These are phyloP conservation scores for Curvularia sp. DNA, from an alignment of 2,329 filamentous ascomycete genomes.

Conservation along the genomic window DNA sequence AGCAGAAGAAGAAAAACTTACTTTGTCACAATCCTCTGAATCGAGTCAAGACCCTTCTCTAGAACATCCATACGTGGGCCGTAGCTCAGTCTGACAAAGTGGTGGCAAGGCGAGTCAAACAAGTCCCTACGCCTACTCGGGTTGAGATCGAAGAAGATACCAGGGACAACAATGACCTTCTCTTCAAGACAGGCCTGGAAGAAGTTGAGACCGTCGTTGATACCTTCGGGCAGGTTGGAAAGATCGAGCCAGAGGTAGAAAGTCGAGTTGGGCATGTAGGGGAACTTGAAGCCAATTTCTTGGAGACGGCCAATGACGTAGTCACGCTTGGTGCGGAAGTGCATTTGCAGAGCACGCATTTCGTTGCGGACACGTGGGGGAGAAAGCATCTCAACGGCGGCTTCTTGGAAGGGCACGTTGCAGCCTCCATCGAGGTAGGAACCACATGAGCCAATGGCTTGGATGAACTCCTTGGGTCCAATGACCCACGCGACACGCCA, in stretches of 20 bases:
- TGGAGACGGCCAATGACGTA: slow-evolving; percentile 81
- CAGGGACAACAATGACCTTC: slow-evolving; percentile 95
- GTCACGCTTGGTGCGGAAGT: slow-evolving; percentile 94
- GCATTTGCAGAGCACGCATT: slow-evolving; percentile 86
- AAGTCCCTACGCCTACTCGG: slow-evolving; percentile 86
- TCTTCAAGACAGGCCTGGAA: slow-evolving; percentile 92
- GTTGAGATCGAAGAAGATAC: slow-evolving; percentile 98
- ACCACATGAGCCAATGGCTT: slow-evolving; percentile 89
- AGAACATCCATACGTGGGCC: slow-evolving; percentile 52
- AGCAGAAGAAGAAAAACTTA: slow-evolving; percentile 39
- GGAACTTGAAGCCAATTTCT: slow-evolving; percentile 84
- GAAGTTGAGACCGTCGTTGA: slow-evolving; percentile 94
- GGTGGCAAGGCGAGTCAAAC: slow-evolving; percentile 92
- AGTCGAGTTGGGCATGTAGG: slow-evolving; percentile 83
- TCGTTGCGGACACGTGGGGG: slow-evolving; percentile 79
- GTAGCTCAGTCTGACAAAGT: slow-evolving; percentile 53
- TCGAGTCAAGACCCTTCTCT: slow-evolving; percentile 51
- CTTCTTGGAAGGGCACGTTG: slow-evolving; percentile 95
- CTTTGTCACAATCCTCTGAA: slow-evolving; percentile 52
- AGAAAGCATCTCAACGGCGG: slow-evolving; percentile 91
- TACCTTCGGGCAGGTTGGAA: slow-evolving; percentile 73
- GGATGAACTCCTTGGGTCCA: slow-evolving; percentile 94
- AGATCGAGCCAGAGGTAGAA: slow-evolving; percentile 88
- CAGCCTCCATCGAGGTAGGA: slow-evolving; percentile 94
- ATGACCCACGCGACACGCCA: slow-evolving; percentile 98